Conservation (phyloP, 495 filamentous ascomycete species). For the Talaromyces nanjingensis region DNA sequence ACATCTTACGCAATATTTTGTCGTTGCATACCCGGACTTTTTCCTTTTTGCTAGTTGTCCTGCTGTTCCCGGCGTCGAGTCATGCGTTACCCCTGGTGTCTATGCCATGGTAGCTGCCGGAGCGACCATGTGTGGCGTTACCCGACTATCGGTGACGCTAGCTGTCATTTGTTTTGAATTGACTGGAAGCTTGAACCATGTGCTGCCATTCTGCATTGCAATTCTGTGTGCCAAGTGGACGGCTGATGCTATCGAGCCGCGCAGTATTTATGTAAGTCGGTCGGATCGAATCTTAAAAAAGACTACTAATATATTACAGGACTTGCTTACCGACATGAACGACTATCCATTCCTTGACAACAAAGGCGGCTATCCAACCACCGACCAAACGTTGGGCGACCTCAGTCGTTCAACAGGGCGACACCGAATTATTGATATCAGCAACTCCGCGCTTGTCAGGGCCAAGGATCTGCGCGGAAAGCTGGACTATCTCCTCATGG, state of each 20-base stretch:
- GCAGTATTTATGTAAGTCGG: conserved; percentile 80
- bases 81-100: conserved; percentile 91
- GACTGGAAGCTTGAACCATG: conserved; percentile 89
- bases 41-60: conserved; percentile 69
- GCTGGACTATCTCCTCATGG: conserved; percentile 71
- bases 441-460: conserved; percentile 64
- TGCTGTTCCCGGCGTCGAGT: conserved; percentile 56
- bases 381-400: conserved; percentile 77
- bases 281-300: background rate
- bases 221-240: conserved; percentile 97
- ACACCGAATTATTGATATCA: conserved; percentile 82
- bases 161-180: conserved; percentile 95
- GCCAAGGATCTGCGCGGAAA: conserved; percentile 71
- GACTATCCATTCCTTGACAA: conserved; percentile 93
- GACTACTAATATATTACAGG: conserved; percentile 38
- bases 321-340: conserved; percentile 93
- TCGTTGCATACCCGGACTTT: conserved; percentile 63
- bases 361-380: conserved; percentile 76
- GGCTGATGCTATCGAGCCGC: conserved; percentile 88
- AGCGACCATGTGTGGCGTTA: conserved; percentile 97
- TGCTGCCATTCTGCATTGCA: conserved; percentile 87
- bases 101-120: conserved; percentile 94
- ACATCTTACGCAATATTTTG: conserved; percentile 77
- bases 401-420: conserved; percentile 69
- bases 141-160: conserved; percentile 85